Percentiles rank a stretch among this genome's conserved stretches.
These are phyloP conservation scores for Trichoderma cornu-damae DNA, from an alignment of 2,329 filamentous ascomycete species.

Conservation along the genomic window DNA sequence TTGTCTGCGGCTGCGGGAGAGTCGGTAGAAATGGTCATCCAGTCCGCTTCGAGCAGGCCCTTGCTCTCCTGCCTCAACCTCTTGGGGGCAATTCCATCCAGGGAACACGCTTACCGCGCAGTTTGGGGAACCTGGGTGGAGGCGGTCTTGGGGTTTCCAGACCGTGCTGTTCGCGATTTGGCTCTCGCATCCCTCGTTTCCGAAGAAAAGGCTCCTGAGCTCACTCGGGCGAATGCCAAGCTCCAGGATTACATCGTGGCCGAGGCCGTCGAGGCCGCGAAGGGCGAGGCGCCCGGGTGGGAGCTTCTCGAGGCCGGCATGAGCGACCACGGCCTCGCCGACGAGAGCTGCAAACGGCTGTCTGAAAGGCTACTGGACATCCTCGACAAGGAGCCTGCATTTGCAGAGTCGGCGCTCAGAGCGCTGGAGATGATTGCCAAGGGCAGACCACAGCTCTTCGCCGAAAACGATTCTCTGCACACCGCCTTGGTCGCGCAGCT, in stretches of 20 bases:
- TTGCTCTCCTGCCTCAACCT: conserved; percentile 61
- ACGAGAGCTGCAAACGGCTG: conserved; percentile 32
- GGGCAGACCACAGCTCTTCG: conserved; percentile 41
- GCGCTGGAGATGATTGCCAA: conserved; percentile 47
- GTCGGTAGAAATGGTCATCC: conserved; percentile 54
- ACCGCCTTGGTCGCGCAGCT: conserved; percentile 49
- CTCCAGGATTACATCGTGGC: conserved; percentile 47
- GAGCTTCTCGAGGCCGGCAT: conserved; percentile 47
- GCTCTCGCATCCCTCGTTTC: conserved; percentile 46
- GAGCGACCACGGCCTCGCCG: conserved; percentile 37
- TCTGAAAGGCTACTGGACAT: conserved; percentile 33
- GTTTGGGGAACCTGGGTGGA: conserved; percentile 45
- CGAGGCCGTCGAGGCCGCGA: conserved; percentile 37
- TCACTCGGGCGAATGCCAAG: conserved; percentile 35
- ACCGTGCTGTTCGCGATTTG: conserved; percentile 24
- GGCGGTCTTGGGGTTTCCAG: conserved; percentile 35
- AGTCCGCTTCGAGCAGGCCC: conserved; percentile 62
- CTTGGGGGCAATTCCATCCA: conserved; percentile 42
- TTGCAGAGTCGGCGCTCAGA: conserved; percentile 34
- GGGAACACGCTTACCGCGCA: conserved; percentile 33
- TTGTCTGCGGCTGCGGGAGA: conserved; percentile 49
- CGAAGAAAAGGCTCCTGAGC: conserved; percentile 34
- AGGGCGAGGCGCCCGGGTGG: conserved; percentile 35
- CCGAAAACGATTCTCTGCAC: conserved; percentile 41
- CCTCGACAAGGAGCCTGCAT: conserved; percentile 29